Base-by-base conservation (phyloP, 352 stramenopile genomes). In the Halophytophthora polymorphica region DNA sequence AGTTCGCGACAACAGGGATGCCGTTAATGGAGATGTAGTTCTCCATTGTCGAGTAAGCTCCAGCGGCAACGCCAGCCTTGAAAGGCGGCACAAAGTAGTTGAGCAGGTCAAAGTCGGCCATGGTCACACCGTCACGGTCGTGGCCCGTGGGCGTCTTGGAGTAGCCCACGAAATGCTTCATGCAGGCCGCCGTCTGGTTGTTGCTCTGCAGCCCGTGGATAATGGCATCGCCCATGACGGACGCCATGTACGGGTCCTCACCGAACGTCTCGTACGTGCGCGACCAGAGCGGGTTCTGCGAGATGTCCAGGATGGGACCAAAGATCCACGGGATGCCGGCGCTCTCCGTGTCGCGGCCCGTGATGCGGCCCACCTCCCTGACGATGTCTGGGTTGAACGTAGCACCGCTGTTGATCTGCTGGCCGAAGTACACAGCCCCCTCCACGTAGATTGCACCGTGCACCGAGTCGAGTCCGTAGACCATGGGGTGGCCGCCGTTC, bases 251-350 rank as follows among this genome's bases (percentile, higher is more conserved):
- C 10, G 87, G 83, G 52, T 97, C 90, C 74, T 97, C 86, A 6
- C 93, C 86, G 75, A 97, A 98, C 25, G 90, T 97, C 65, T 98
- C 93, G 53, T 89, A 97, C 6, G 91, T 87, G 11, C 91, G 71
- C 2, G 79, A 60, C 90, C 91, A 97, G 35, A 90, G 64, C 7
- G 88, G 84, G 51, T 97, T 88, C 40, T 88, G 79, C 0, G 78
- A 71, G 39, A 98, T 58, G 25, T 91, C 80, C 12, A 88, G 67
- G 15, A 96, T 87, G 0, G 91, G 91, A 18, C 71, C 74, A 62
- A 97, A 98, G 0, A 98, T 45, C 87, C 88, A 98, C 2, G 76
- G 77, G 38, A 97, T 93, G 1, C 88, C 92, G 0, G 83, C 89
- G 1, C 84, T 85, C 19, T 83, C 56, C 0, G 88, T 97, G 62